phyloP scores from a whole-genome alignment of 257 asterid genomes.

The Nicotiana otophora region DNA sequence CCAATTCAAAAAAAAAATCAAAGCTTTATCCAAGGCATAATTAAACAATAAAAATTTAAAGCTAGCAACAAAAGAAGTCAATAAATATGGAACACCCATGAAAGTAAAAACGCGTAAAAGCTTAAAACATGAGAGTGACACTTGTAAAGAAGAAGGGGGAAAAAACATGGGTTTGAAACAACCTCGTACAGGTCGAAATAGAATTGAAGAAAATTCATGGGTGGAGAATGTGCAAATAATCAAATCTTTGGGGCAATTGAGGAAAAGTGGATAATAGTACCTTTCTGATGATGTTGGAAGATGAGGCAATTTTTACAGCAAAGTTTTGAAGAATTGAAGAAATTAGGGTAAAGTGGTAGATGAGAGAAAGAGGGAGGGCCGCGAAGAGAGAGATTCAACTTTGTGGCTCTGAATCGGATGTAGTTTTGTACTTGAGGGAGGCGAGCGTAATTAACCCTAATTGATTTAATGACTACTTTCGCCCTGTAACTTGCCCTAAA shows the following conservation, averaged over 20 bases:
- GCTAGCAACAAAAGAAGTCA: neutral
- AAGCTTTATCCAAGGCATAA: too few species aligned
- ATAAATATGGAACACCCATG: neutral
- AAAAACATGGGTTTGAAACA: neutral
- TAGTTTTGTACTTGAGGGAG: constrained; percentile 1
- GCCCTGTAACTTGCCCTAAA: neutral
- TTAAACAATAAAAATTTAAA: too few species aligned
- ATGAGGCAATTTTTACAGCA: neutral
- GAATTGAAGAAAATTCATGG: neutral
- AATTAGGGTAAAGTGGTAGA: neutral
- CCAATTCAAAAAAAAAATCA: neutral
- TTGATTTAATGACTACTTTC: neutral
- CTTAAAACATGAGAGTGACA: neutral
- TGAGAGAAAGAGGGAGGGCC: constrained; percentile 1
- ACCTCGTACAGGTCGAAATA: constrained; percentile 5
- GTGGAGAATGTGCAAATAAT: neutral
- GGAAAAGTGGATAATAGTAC: neutral
- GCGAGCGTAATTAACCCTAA: constrained; percentile 6
- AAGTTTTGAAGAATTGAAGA: neutral
- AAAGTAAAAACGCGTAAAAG: neutral
- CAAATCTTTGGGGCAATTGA: neutral
- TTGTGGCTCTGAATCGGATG: constrained; percentile 6
- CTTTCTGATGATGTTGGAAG: neutral
- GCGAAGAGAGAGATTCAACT: constrained; percentile 1
- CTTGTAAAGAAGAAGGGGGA: too few species aligned